These are phyloP conservation scores for Chrysanthemum seticuspe DNA, from an alignment of 129 eudicot species.

Conservation along the genomic window DNA sequence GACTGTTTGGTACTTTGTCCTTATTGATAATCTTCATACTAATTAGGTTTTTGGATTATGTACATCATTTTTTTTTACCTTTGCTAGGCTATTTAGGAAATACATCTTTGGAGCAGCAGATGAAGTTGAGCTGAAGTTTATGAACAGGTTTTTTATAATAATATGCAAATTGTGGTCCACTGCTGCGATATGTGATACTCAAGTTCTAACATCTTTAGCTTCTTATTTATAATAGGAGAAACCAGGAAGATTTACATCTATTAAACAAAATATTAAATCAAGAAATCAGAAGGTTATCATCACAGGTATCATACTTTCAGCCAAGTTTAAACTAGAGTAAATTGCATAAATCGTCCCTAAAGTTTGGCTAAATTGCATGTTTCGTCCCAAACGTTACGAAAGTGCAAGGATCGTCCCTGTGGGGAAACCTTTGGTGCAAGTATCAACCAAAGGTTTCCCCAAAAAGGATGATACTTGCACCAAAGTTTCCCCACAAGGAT, in stretches of 20 bases:
- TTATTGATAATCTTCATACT: slow-evolving; percentile 4
- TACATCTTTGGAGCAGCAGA: slow-evolving; percentile 96
- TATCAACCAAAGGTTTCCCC: too few relatives aligned
- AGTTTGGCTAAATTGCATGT: too few relatives aligned
- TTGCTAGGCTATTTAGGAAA: slow-evolving; percentile 70
- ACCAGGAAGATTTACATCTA: slow-evolving; percentile 82
- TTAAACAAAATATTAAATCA: slow-evolving; percentile 77
- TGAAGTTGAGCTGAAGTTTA: slow-evolving; percentile 90
- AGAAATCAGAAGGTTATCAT: slow-evolving; percentile 81
- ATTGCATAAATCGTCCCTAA: too few relatives aligned
- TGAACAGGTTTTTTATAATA: slow-evolving; percentile 62
- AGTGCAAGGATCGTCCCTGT: too few relatives aligned
- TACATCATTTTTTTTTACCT: background rate
- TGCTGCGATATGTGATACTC: background rate
- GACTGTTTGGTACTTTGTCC: background rate
- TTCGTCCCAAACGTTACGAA: too few relatives aligned
- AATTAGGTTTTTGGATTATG: background rate
- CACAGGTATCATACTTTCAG: slow-evolving; percentile 53
- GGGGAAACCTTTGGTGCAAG: too few relatives aligned
- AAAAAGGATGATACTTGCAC: too few relatives aligned
- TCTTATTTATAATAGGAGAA: slow-evolving; percentile 59
- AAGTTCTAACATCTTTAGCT: slow-evolving; percentile 8
- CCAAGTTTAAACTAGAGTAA: background rate
- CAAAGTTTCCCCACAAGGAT: too few relatives aligned
- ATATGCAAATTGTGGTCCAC: background rate